Evolutionary conservation across 2,329 filamentous ascomycete species (phyloP).

Genomic region (Penicillium sclerotiorum): DNA sequence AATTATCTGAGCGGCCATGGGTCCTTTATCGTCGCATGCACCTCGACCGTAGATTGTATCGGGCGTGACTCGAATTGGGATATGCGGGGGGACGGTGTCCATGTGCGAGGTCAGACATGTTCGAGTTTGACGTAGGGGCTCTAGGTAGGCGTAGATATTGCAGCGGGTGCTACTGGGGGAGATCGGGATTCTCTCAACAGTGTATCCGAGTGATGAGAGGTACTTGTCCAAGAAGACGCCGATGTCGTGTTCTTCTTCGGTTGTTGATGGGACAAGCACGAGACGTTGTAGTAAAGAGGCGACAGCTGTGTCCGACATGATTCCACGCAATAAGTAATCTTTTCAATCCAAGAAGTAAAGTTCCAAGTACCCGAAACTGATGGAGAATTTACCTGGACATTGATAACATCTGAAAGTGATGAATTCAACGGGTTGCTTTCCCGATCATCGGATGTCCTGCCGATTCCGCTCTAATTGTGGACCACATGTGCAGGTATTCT

Average conservation of each 20-base stretch:
- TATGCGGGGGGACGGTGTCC: slow-evolving; percentile 68
- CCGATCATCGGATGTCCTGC: too few species aligned
- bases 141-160: slow-evolving; percentile 46
- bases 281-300: slow-evolving; percentile 36
- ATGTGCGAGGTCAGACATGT: slow-evolving; percentile 41
- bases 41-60: slow-evolving; percentile 68
- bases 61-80: slow-evolving; percentile 60
- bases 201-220: slow-evolving; percentile 37
- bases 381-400: too few species aligned
- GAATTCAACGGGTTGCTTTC: too few species aligned
- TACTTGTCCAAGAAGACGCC: slow-evolving; percentile 38
- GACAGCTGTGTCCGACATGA: slow-evolving; percentile 12
- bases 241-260: slow-evolving; percentile 41
- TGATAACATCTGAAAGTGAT: too few species aligned
- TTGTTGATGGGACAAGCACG: slow-evolving; percentile 42
- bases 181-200: slow-evolving; percentile 41
- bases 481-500: too few species aligned
- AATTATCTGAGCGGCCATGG: slow-evolving; percentile 72
- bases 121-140: slow-evolving; percentile 28
- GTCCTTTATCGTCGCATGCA: slow-evolving; percentile 63
- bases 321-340: neutral
- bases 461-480: too few species aligned
- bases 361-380: too few species aligned
- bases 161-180: slow-evolving; percentile 33
- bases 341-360: too few species aligned